phyloP scores from a whole-genome alignment of 495 filamentous ascomycete genomes.

The Neurospora tetraspora region DNA sequence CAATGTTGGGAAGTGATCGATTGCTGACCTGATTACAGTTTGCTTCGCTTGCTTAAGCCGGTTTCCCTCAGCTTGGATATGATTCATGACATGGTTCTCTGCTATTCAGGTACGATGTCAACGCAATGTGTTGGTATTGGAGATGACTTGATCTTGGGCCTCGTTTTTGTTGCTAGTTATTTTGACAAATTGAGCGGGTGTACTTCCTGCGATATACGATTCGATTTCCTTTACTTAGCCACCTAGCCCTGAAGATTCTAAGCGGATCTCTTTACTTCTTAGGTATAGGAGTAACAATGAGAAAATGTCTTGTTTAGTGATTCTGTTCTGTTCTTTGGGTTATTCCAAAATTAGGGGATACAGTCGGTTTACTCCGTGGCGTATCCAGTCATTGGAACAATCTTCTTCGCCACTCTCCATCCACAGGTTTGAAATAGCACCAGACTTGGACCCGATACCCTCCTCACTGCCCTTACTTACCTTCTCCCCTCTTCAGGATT shows the following conservation, averaged over 20 bases:
- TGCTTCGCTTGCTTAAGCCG: not conserved
- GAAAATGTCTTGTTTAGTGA: not conserved
- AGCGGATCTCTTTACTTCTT: not conserved
- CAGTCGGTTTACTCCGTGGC: not conserved
- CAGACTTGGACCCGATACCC: not conserved
- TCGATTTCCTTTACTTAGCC: not conserved
- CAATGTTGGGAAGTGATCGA: not conserved
- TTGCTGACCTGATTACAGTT: not conserved
- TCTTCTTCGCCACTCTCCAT: not conserved
- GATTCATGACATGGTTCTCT: not conserved
- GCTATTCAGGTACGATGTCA: not conserved
- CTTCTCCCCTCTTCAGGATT: constrained; percentile 27
- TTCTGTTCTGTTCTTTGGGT: too few species aligned
- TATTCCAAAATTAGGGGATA: not conserved
- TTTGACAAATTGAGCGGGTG: not conserved
- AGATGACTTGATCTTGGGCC: not conserved
- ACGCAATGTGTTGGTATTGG: not conserved
- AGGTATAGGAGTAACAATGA: not conserved
- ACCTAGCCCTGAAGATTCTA: not conserved
- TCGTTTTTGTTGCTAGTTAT: not conserved
- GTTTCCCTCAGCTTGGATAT: not conserved
- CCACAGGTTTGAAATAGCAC: not conserved
- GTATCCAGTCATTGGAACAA: not conserved
- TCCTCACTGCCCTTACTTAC: not conserved
- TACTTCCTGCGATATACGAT: not conserved